Base-by-base conservation (phyloP, 2,329 filamentous ascomycete genomes). In the Paracorniculantispora psalliotae region DNA sequence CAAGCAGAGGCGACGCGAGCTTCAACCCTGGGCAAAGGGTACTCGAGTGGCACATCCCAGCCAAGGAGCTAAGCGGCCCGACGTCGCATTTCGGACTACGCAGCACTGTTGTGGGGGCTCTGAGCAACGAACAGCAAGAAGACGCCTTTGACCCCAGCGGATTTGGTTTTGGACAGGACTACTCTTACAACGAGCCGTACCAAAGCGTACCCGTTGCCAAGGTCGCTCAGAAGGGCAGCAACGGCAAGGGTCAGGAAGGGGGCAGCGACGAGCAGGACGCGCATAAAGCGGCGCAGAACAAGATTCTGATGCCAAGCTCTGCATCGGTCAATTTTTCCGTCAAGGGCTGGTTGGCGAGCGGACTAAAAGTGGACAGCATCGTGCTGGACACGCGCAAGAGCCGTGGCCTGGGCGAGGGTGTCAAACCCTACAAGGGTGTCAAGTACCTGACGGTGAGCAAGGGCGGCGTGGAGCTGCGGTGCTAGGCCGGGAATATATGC, bases 381-480 rank as follows among this genome's bases (percentile, higher is more conserved):
- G 69, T 85, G 68, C 72, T 91, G 66, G 80, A 92, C 70, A 79
- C 84, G n/a, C 87, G 90, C 71, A 92, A 88, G 75, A 96, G 91
- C 72, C 84, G 88, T 59, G 94, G 94, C 0, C 68, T 99, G 48
- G 91, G 91, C 0, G 91, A 96, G 64, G 86, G 89, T 2, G 86
- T 97, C 41, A 96, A 92, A 75, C 94, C 94, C 25, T 97, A 96
- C 75, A 99, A 97, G 76, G 94, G 94, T 1, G 94, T 99, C 64
- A 99, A 99, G 75, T 99, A 99, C 73, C 72, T 99, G 66, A 97
- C 92, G 17, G 78, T 88, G 51, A 88, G 85, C 67, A 84, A 84
- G 63, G 81, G 81, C 15, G 85, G 85, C 23, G 77, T 88, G 44
- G 85, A 88, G 72, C 79, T 86, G 65, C 76, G 85, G 66, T 87